phyloP scores from a whole-genome alignment of 2,329 filamentous ascomycete genomes.

The Fusarium drepaniforme region DNA sequence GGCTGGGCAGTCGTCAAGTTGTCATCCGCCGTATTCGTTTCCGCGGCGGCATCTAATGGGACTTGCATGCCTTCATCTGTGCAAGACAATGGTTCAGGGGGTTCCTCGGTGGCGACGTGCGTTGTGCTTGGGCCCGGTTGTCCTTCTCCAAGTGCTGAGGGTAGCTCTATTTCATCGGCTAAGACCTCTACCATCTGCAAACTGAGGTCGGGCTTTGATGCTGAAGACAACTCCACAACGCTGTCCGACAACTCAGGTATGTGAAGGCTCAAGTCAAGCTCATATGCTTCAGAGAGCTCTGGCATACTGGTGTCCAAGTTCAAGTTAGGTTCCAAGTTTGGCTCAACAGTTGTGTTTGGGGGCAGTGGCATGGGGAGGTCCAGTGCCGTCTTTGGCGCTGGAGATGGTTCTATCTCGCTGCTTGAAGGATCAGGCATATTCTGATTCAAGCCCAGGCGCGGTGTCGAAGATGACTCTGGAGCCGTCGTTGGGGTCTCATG shows the following conservation, averaged over 20 bases:
- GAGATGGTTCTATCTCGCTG: not conserved
- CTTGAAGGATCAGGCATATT: not conserved
- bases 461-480: not conserved
- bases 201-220: not conserved
- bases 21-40: constrained; percentile 12
- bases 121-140: not conserved
- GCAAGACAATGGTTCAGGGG: not conserved
- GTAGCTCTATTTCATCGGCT: not conserved
- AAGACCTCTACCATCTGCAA: not conserved
- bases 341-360: not conserved
- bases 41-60: constrained; percentile 9
- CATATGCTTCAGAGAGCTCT: not conserved
- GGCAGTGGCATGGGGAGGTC: not conserved
- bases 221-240: constrained; percentile 34
- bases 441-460: not conserved
- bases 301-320: not conserved
- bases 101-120: not conserved
- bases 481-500: not conserved
- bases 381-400: not conserved
- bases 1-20: constrained; percentile 26
- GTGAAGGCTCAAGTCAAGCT: not conserved
- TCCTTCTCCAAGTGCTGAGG: not conserved
- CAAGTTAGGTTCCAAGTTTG: not conserved
- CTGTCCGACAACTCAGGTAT: constrained; percentile 15
- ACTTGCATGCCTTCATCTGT: constrained; percentile 1